Base-by-base conservation (phyloP, 306 rosid species). In the Pterocarpus santalinus region DNA sequence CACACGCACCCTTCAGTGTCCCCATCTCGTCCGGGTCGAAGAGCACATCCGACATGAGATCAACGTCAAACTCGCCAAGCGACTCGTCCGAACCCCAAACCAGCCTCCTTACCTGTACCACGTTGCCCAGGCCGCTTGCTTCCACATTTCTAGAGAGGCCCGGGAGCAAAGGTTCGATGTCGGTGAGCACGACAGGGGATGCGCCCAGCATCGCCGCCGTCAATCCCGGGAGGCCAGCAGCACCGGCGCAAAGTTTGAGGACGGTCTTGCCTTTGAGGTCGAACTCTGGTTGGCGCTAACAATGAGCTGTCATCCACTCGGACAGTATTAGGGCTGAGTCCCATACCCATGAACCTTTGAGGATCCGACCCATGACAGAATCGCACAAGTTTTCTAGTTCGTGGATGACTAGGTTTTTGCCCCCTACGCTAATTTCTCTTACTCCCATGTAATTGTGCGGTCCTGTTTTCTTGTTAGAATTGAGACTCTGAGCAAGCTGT, bases 51-150 rank as follows among this genome's bases (percentile, higher is more conserved):
- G 13, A 57, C 64, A 22, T 22, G 33, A 57, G 12, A 57, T 22
- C 64, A 22, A 57, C 33, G 35, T 57, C 64, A 22, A 57, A 57
- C 64, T 17, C 64, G 14, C 35, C 64, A 35, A 28, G 64, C 10
- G 64, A 17, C 64, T 22, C 64, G 35, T 57, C 64, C 34, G 64
- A 17, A 3, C 64, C 64, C 64, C 64, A 57, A 57, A 57, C 34
- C 5, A 57, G 34, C 12, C 22, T 57, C 13, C 13, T 17, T 9
- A 57, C 64, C 34, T 57, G 34, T 1, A 57, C 35, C 12, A 57
- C 14, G 35, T 57, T 4, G 34, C 12, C 13, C 0, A 57, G 64
- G 12, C 13, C 34, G 13, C 22, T 22, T 17, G 64, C 64, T 57
- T 57, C 64, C 64, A 57, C 35, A 35, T 22, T 57, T 57, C 63